phyloP scores from a whole-genome alignment of 306 rosid species.

The Fagus crenata region DNA sequence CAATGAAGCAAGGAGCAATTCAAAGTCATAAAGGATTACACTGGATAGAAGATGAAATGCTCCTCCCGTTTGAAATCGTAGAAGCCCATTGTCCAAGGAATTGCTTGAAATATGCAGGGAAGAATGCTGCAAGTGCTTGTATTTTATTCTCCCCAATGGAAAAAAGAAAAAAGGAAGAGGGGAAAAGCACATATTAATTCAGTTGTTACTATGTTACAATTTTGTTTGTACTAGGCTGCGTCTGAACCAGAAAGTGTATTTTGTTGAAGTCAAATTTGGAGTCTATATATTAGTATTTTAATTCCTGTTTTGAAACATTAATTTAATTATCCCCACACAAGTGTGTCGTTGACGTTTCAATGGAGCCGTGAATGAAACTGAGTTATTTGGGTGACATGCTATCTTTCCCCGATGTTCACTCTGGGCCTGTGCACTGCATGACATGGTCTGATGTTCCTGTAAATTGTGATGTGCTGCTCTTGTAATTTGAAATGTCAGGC shows the following conservation, averaged over 20 bases:
- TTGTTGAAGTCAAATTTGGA: constrained; percentile 8
- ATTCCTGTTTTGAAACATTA: neutral
- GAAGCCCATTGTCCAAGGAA: neutral
- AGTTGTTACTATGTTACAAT: neutral
- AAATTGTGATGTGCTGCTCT: too few relatives aligned
- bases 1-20: constrained; percentile 54
- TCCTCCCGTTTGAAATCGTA: neutral
- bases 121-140: constrained; percentile 21
- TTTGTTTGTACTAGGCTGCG: neutral
- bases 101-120: neutral
- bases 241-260: constrained; percentile 13
- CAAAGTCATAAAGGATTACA: constrained; percentile 36
- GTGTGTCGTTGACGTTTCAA: neutral
- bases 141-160: constrained; percentile 1
- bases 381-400: too few relatives aligned
- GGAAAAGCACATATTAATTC: neutral
- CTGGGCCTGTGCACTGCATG: too few relatives aligned
- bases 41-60: neutral
- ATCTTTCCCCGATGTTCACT: too few relatives aligned
- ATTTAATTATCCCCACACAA: neutral
- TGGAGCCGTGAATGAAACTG: neutral
- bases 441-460: too few relatives aligned
- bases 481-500: too few relatives aligned
- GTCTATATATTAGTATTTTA: neutral
- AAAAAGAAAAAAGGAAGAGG: neutral